Base-by-base conservation (phyloP, 805 yeast genomes). In the Yamadazyma akitaensis region DNA sequence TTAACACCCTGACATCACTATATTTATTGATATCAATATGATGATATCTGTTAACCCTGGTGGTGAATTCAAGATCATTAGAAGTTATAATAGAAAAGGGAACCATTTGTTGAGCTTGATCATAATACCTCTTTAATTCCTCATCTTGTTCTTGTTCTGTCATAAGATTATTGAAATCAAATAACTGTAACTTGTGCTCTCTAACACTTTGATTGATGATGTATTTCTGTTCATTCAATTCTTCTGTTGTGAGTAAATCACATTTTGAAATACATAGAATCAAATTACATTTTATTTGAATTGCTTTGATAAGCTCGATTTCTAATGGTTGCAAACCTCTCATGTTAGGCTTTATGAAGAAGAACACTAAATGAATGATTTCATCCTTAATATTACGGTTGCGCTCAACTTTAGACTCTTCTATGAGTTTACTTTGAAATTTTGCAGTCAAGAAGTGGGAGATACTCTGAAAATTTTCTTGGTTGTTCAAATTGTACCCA, bases 401-500 rank as follows among this genome's bases (percentile, higher is more conserved):
- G 13, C 56, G 37, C 17, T 28, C 17, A 13, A 47, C 38, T 32
- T 52, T 49, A n/a, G 45, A 16, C 33, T 52, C 56, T 37, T 52
- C 53, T 1, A 16, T 10, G 10, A 48, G 38, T 33, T 48, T 50
- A 6, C 9, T n/a, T 19, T 52, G 47, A 17, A 50, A 46, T 24
- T 44, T 47, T 5, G 18, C 17, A 6, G 46, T 44, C 25, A 52
- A 37, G 33, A 52, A 52, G 2, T 48, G 24, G 13, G 38, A 24
- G n/a, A 52, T 48, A 1, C 46, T 43, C 3, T 30, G 32, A 11
- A 57, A 40, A 37, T 57, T 58, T 18, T 34, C 39, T 18, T 28
- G 19, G 42, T 61, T 62, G 30, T 59, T 58, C 37, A 62, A 48
- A 16, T 55, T 54, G 46, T 41, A 55, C 6, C 68, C 66, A 47